Base-by-base conservation (phyloP, 495 filamentous ascomycete species). In the Penicillium macrosclerotiorum region DNA sequence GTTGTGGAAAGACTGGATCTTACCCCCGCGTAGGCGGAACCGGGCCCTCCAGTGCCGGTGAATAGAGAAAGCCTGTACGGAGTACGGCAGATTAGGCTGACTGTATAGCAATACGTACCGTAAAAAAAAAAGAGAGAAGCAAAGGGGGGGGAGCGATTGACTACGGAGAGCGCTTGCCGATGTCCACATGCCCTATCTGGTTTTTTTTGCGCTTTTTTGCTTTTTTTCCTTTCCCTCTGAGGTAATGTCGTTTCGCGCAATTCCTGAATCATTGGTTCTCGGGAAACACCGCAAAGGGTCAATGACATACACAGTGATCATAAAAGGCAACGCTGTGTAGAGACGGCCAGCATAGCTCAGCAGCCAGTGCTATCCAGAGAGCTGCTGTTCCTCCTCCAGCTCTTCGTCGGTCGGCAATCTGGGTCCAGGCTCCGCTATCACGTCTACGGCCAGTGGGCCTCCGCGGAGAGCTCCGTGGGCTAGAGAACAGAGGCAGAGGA, bases 1-100 rank as follows among this genome's bases (percentile, higher is more conserved):
- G 18, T 18, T 30, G 27, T 26, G 37, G 30, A 17, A 24, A 31
- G 35, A 20, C 49, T 51, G 46, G 38, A 51, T 49, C 43, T 57
- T 59, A 65, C 60, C 56, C 39, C 67, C 60, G 62, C 59, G 65
- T 65, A 62, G 45, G 59, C 60, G 59, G 63, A 60, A 62, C 53
- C 25, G 38, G 42, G 51, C 55, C 51, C 38, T 52, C 33, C 44
- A 48, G 25, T 52, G 36, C 51, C 51, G 51, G 51, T 54, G 51
- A 54, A 38, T 33, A 29, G 24, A 39, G 39, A 52, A 35, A 34
- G 12, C 33, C 30, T 32, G 30, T 32, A 5, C 11, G 8, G n/a
- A n/a, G n/a, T n/a, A n/a, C n/a, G n/a, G n/a, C n/a, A n/a, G n/a
- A n/a, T n/a, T n/a, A n/a, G n/a, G n/a, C n/a, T n/a, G n/a, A n/a